Percentiles rank a stretch among this genome's conserved stretches.
phyloP scores from a whole-genome alignment of 805 yeast genomes.

The Candida silvatica region DNA sequence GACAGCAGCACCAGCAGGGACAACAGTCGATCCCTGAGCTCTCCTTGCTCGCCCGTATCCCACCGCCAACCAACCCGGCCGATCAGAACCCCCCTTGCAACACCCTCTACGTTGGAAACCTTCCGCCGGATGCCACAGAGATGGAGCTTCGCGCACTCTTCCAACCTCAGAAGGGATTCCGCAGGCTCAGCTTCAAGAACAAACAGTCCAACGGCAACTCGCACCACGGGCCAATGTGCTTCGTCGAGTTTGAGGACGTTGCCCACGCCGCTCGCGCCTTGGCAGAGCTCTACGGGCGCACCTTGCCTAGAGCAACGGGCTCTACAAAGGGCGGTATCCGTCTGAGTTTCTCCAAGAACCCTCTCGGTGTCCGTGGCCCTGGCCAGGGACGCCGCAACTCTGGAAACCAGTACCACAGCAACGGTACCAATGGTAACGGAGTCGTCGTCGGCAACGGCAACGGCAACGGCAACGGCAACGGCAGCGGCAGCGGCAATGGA shows the following conservation, averaged over 20 bases:
- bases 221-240: conserved; percentile 96
- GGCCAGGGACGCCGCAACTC: conserved; percentile 22
- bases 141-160: conserved; percentile 83
- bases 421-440: neutral
- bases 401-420: neutral
- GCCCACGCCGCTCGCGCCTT: conserved; percentile 88
- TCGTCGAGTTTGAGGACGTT: conserved; percentile 97
- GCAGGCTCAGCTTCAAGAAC: conserved; percentile 85
- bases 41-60: conserved; percentile 68
- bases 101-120: conserved; percentile 91
- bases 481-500: neutral
- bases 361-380: conserved; percentile 87
- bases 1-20: no score
- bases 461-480: neutral
- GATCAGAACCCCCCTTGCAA: conserved; percentile 99
- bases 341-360: conserved; percentile 89
- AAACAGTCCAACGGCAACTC: conserved; percentile 33
- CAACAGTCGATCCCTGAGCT: conserved; percentile 46
- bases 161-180: conserved; percentile 85
- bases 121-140: conserved; percentile 96
- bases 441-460: conserved; percentile 2
- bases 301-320: conserved; percentile 66
- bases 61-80: conserved; percentile 95
- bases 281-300: conserved; percentile 89
- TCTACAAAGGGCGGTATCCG: conserved; percentile 81